Evolutionary conservation across 768 basidiomycete genomes (phyloP).

Genomic region (Rossbeevera mucosa): DNA sequence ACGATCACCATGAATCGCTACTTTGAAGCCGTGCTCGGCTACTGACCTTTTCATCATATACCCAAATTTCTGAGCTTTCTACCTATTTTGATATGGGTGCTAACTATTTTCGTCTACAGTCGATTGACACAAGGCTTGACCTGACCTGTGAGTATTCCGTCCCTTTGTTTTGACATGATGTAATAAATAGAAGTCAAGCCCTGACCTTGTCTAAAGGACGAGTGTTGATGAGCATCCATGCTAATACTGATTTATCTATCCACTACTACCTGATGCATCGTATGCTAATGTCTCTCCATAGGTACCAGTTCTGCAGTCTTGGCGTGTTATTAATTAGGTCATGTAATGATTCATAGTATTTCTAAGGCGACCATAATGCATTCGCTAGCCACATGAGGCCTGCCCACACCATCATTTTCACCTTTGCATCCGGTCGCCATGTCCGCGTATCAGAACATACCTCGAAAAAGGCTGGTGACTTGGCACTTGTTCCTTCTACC

Average conservation of each 20-base stretch:
- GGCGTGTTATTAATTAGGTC: too few species aligned
- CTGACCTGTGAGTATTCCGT: constrained; percentile 33
- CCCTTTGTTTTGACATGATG: constrained; percentile 42
- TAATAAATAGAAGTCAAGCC: constrained; percentile 88
- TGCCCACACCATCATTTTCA: constrained; percentile 39
- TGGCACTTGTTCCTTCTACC: constrained; percentile 30
- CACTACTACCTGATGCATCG: background rate
- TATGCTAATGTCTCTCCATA: constrained; percentile 16
- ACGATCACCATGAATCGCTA: constrained; percentile 84
- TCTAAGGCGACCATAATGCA: constrained; percentile 44
- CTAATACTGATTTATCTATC: constrained; percentile 66
- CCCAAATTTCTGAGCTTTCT: constrained; percentile 84
- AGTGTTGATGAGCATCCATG: constrained; percentile 78
- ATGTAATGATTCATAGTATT: background rate
- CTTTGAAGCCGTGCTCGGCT: constrained; percentile 64
- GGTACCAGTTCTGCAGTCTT: too few species aligned
- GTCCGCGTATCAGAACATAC: constrained; percentile 30
- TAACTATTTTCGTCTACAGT: constrained; percentile 4
- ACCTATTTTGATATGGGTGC: constrained; percentile 4
- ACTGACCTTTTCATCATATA: constrained; percentile 70
- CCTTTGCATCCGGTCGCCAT: constrained; percentile 38
- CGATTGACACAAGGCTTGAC: background rate
- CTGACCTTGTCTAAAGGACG: constrained; percentile 74
- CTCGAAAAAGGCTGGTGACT: constrained; percentile 22
- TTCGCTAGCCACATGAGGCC: constrained; percentile 63